These are phyloP conservation scores for Paralagenidium karlingii DNA, from an alignment of 352 stramenopile genomes.

Conservation along the genomic window DNA sequence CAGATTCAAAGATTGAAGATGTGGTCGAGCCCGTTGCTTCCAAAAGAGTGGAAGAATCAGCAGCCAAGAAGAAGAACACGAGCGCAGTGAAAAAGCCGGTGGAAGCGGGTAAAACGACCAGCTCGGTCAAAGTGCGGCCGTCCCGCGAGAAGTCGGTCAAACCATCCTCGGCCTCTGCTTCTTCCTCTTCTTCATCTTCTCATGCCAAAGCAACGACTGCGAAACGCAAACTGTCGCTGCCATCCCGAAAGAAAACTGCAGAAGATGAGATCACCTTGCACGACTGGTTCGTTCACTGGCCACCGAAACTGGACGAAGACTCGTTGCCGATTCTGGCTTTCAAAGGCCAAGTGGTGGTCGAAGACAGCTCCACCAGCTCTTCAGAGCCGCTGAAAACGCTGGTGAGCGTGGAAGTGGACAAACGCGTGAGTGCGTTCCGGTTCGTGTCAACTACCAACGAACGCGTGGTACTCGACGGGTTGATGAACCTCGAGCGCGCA, in stretches of 20 bases:
- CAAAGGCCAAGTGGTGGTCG: slow-evolving; percentile 13
- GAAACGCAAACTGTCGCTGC: neutral
- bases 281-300: slow-evolving; percentile 19
- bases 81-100: neutral
- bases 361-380: neutral
- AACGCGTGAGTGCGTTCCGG: slow-evolving; percentile 18
- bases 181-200: no score
- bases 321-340: slow-evolving; percentile 17
- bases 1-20: no score
- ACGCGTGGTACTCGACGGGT: slow-evolving; percentile 25
- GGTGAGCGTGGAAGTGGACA: slow-evolving; percentile 18
- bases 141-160: no score
- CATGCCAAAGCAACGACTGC: no score
- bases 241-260: neutral
- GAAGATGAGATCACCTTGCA: slow-evolving; percentile 3
- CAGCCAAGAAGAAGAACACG: neutral
- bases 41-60: no score
- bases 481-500: slow-evolving; percentile 21
- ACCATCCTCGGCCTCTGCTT: no score
- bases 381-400: neutral
- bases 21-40: no score
- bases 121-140: neutral
- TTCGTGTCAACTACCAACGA: slow-evolving; percentile 27
- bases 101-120: neutral
- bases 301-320: slow-evolving; percentile 4